Conservation (phyloP, 768 basidiomycete genomes). For the Mycena belliarum region DNA sequence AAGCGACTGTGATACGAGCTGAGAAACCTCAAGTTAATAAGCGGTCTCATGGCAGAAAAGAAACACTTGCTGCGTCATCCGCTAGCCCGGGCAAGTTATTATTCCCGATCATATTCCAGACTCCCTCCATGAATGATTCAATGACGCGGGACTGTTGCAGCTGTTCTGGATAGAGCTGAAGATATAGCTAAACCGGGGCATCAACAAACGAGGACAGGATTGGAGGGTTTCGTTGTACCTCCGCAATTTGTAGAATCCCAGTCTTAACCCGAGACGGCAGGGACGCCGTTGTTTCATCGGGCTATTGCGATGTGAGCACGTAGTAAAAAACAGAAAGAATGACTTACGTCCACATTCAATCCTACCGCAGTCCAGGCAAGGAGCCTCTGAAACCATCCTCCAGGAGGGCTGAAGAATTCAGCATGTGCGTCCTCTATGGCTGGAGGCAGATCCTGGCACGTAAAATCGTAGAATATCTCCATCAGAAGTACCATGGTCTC, state of each 20-base stretch:
- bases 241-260: slow-evolving; percentile 85
- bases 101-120: slow-evolving; percentile 87
- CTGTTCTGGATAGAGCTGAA: slow-evolving; percentile 82
- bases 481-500: slow-evolving; percentile 77
- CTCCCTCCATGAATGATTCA: slow-evolving; percentile 75
- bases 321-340: not conserved
- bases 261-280: slow-evolving; percentile 91
- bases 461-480: slow-evolving; percentile 92
- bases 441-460: slow-evolving; percentile 92
- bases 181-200: slow-evolving; percentile 57
- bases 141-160: slow-evolving; percentile 64
- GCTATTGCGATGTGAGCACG: slow-evolving; percentile 36
- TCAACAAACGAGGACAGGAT: not conserved
- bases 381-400: slow-evolving; percentile 79
- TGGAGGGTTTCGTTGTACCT: slow-evolving; percentile 49
- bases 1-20: slow-evolving; percentile 90
- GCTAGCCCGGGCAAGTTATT: slow-evolving; percentile 67
- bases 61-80: slow-evolving; percentile 64
- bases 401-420: slow-evolving; percentile 73
- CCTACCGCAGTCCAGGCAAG: slow-evolving; percentile 76
- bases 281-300: slow-evolving; percentile 81
- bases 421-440: slow-evolving; percentile 87
- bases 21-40: not conserved
- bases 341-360: slow-evolving; percentile 70
- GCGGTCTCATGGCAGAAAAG: not conserved